Base-by-base conservation (phyloP, 2,329 filamentous ascomycete species). In the Sporothrix protearum region DNA sequence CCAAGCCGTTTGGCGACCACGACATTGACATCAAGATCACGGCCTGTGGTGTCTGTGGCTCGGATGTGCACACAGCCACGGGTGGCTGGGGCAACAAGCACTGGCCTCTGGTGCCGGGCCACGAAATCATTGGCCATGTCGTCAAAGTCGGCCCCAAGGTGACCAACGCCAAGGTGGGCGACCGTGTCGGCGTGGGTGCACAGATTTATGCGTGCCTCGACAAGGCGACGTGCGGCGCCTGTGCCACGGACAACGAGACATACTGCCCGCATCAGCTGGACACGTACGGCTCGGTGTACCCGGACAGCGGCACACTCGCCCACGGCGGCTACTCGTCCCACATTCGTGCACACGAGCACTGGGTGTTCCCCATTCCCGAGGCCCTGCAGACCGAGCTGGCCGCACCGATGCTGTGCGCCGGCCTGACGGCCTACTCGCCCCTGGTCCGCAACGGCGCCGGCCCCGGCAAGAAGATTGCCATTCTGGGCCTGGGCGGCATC, bases 21-120 rank as follows among this genome's bases (percentile, higher is more conserved):
- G 93, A 97, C 79, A 88, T 97, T 77, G 93, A 97, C 79, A 88
- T 97, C 81, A 91, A 94, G 84, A 91, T 97, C 77, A 89, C 94
- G 75, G 90, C 88, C 78, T 95, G 92, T 78, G 92, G 92, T 78
- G 85, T 93, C 70, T 93, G 91, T 79, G 88, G 90, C 75, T 91
- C 87, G 75, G 91, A 93, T 78, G 83, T 91, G 63, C 91, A 92
- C 81, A 92, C 88, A 72, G 86, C 92, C 78, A 88, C 81, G 76
- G 89, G 89, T 74, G 89, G 90, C 73, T 92, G 90, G 90, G 89
- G 88, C 72, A 83, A 81, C 53, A 86, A 88, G 75, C 82, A 85
- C 55, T 89, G 87, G 71, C 89, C 89, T 57, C 83, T 91, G 61
- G 87, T 88, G 73, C 90, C 92, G 76, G 90, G 89, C 73, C 90